Evolutionary conservation across 805 yeast species (phyloP).

Genomic region (Wickerhamiella allomyrinae): DNA sequence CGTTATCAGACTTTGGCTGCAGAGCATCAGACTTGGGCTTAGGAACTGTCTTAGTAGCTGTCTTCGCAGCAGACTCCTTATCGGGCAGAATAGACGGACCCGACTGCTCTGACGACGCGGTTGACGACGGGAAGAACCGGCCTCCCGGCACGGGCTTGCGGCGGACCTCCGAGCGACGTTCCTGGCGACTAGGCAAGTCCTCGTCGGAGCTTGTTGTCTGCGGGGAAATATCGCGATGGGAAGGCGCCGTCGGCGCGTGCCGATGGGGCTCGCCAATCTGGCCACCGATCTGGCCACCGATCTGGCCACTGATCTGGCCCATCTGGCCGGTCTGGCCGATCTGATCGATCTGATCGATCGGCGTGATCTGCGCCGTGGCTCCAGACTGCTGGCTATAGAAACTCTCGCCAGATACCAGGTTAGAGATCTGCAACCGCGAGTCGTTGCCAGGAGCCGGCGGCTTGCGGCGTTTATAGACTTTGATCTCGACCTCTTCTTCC

Average conservation of each 20-base stretch:
- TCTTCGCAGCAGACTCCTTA: not conserved
- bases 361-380: not conserved
- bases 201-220: not conserved
- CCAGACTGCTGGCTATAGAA: slow-evolving; percentile 12
- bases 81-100: not conserved
- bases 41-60: not conserved
- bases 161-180: not conserved
- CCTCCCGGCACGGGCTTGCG: slow-evolving; percentile 11
- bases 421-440: slow-evolving; percentile 11
- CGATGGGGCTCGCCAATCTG: not conserved
- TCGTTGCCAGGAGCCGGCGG: slow-evolving; percentile 5
- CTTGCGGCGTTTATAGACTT: slow-evolving; percentile 13
- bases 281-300: too few relatives aligned
- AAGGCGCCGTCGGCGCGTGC: not conserved
- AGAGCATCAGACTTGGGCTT: not conserved
- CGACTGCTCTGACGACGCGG: not conserved
- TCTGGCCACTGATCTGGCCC: too few relatives aligned
- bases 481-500: slow-evolving; percentile 24
- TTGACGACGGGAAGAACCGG: too few relatives aligned
- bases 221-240: not conserved
- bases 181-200: not conserved
- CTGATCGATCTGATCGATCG: not conserved
- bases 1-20: not conserved
- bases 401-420: slow-evolving; percentile 14
- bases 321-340: not conserved